A percentile compares a stretch with the other conserved stretches of the same genome.
phyloP scores from a whole-genome alignment of 2,329 filamentous ascomycete species.

The Cercospora zeina region DNA sequence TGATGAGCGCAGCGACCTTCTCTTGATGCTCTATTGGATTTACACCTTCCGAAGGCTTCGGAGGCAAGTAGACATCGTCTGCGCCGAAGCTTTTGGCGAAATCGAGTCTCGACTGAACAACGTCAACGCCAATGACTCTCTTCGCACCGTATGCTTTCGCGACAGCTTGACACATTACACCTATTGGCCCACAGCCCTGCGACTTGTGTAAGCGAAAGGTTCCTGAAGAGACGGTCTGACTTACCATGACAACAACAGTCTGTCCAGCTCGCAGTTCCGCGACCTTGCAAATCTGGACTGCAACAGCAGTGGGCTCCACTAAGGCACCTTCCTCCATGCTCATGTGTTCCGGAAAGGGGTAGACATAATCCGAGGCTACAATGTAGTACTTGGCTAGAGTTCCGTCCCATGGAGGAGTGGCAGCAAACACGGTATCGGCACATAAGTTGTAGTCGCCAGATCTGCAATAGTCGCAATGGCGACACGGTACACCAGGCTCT shows the following conservation, averaged over 20 bases:
- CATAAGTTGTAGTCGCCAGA: constrained; percentile 93
- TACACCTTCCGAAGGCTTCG: constrained; percentile 33
- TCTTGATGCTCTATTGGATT: constrained; percentile 45
- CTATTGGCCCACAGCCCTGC: constrained; percentile 58
- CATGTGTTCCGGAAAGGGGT: constrained; percentile 50
- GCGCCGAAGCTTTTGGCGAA: constrained; percentile 63
- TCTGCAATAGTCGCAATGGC: constrained; percentile 48
- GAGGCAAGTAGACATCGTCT: constrained; percentile 48
- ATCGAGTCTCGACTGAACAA: constrained; percentile 72
- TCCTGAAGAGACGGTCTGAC: background rate
- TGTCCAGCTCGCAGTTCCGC: constrained; percentile 45
- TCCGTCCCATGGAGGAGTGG: constrained; percentile 51
- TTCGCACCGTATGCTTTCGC: constrained; percentile 76
- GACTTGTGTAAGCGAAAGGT: background rate
- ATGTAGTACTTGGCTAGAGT: constrained; percentile 54
- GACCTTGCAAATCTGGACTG: constrained; percentile 49
- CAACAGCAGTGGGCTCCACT: constrained; percentile 56
- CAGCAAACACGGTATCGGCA: constrained; percentile 52
- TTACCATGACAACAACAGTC: constrained; percentile 46
- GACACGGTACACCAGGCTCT: constrained; percentile 52
- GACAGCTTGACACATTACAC: constrained; percentile 80
- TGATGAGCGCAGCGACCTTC: constrained; percentile 45
- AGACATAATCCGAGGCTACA: constrained; percentile 51
- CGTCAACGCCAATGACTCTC: constrained; percentile 80
- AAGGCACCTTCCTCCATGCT: constrained; percentile 55